A percentile compares a stretch with the other conserved stretches of the same genome.
Evolutionary conservation across 805 yeast species (phyloP).

Genomic region (Ogataea allantospora): DNA sequence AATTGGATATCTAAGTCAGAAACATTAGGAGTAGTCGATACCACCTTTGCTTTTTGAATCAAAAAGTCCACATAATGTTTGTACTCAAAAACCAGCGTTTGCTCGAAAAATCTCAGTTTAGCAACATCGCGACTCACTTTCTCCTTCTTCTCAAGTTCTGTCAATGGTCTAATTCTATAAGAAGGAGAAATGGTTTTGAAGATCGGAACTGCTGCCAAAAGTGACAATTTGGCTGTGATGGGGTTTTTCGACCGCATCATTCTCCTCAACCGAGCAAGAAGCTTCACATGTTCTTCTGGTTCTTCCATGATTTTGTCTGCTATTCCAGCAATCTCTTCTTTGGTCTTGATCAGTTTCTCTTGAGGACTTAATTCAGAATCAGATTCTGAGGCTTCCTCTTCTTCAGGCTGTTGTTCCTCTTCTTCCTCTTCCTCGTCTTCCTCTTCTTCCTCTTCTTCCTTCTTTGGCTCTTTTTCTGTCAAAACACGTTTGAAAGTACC

Average conservation of each 20-base stretch:
- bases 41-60: slow-evolving; percentile 35
- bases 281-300: slow-evolving; percentile 78
- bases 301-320: slow-evolving; percentile 80
- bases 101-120: slow-evolving; percentile 75
- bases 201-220: slow-evolving; percentile 78
- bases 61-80: slow-evolving; percentile 61
- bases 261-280: slow-evolving; percentile 62
- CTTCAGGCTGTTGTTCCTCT: slow-evolving; percentile 14
- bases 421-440: slow-evolving; percentile 17
- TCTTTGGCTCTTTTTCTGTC: slow-evolving; percentile 30
- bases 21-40: slow-evolving; percentile 30
- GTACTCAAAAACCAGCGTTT: slow-evolving; percentile 67
- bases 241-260: slow-evolving; percentile 69
- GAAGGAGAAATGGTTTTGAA: slow-evolving; percentile 86
- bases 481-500: slow-evolving; percentile 74
- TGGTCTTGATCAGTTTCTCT: slow-evolving; percentile 57
- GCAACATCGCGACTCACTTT: slow-evolving; percentile 83
- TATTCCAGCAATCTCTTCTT: slow-evolving; percentile 79
- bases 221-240: slow-evolving; percentile 66
- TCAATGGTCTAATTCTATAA: slow-evolving; percentile 77
- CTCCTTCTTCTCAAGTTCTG: slow-evolving; percentile 78
- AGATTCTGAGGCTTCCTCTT: slow-evolving; percentile 26
- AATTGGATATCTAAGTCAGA: slow-evolving; percentile 37
- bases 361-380: slow-evolving; percentile 48
- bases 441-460: slow-evolving; percentile 16